A percentile compares a stretch with the other conserved stretches of the same genome.
Conservation (phyloP, 192 early-diverging fungal species). For the Backusella circina region DNA sequence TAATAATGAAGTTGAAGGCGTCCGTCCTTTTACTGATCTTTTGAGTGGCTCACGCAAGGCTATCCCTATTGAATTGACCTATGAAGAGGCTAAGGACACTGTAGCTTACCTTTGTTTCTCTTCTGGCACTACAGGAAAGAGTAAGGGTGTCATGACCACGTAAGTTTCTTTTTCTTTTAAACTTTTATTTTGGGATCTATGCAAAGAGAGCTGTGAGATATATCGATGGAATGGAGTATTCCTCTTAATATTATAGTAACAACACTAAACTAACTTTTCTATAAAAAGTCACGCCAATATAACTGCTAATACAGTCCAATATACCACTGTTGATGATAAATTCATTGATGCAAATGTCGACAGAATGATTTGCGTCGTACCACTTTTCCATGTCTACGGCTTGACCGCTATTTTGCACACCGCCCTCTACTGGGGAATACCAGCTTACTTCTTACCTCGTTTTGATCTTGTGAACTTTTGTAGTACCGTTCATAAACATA, state of each 20-base stretch:
- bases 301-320: conserved; percentile 22
- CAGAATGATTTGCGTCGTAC: conserved; percentile 18
- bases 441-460: conserved; percentile 55
- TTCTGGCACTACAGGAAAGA: conserved; percentile 30
- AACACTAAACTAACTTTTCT: not conserved
- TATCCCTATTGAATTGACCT: conserved; percentile 12
- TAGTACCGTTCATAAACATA: conserved; percentile 68
- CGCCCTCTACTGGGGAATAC: conserved; percentile 17
- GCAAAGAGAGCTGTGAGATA: not conserved
- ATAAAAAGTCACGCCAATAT: conserved; percentile 26
- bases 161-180: not conserved
- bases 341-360: not conserved
- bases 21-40: conserved; percentile 17
- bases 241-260: not conserved
- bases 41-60: conserved; percentile 15
- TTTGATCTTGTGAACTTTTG: conserved; percentile 59
- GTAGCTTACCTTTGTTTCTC: conserved; percentile 33
- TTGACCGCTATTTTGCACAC: conserved; percentile 11
- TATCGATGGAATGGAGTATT: not conserved
- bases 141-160: conserved; percentile 39
- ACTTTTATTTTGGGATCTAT: not conserved
- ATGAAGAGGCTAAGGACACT: conserved; percentile 26
- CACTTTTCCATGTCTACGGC: conserved; percentile 29
- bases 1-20: conserved; percentile 1
- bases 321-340: not conserved